A percentile compares a stretch with the other conserved stretches of the same genome.
Evolutionary conservation across 805 yeast species (phyloP).

Genomic region (Starmera caribaea): DNA sequence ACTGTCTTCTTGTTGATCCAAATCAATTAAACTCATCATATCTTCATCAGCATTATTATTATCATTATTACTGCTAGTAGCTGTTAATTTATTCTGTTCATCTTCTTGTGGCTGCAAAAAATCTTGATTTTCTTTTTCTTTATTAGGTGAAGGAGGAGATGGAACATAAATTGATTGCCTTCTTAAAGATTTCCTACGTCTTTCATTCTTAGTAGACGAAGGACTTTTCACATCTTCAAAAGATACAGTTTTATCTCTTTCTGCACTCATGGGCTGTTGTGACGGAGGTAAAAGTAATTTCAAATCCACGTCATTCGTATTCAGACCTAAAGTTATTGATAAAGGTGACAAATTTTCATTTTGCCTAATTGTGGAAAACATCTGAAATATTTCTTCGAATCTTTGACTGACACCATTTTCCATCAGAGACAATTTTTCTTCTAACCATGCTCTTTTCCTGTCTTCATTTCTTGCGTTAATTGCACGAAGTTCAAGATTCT

Average conservation of each 20-base stretch:
- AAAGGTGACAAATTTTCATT: constrained; percentile 27
- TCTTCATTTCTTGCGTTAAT: constrained; percentile 21
- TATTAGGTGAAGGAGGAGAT: constrained; percentile 12
- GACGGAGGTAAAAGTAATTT: constrained; percentile 4
- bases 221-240: constrained; percentile 17
- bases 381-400: constrained; percentile 34
- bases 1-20: background rate
- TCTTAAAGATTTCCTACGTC: constrained; percentile 29
- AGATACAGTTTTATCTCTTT: constrained; percentile 15
- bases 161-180: constrained; percentile 31
- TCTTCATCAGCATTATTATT: background rate
- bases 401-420: constrained; percentile 32
- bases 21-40: background rate
- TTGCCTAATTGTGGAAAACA: constrained; percentile 30
- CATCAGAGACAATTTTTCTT: constrained; percentile 26
- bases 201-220: constrained; percentile 12
- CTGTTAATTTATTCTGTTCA: constrained; percentile 1
- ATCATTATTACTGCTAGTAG: too few species aligned
- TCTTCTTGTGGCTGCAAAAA: constrained; percentile 1
- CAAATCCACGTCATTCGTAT: background rate
- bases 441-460: constrained; percentile 24
- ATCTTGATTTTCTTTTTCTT: constrained; percentile 1
- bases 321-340: constrained; percentile 1
- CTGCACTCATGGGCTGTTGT: constrained; percentile 2
- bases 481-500: constrained; percentile 35